phyloP scores from a whole-genome alignment of 257 asterid species.

The Pogostemon cablin region DNA sequence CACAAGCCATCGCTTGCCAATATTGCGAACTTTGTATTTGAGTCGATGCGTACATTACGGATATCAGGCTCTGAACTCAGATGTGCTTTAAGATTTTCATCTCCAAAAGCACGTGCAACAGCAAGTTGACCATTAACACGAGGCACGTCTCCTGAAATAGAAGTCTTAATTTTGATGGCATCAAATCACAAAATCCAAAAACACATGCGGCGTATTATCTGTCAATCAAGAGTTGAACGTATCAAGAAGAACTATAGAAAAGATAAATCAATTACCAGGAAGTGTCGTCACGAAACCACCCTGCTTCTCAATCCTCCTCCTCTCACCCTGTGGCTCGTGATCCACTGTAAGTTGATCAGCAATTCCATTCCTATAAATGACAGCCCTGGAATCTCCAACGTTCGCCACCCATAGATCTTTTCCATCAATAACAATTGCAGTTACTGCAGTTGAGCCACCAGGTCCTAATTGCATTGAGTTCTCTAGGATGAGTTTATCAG shows the following conservation, averaged over 20 bases:
- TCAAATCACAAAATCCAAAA: constrained; percentile 30
- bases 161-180: constrained; percentile 36
- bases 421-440: constrained; percentile 75
- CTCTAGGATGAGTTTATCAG: constrained; percentile 65
- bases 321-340: constrained; percentile 72
- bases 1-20: constrained; percentile 92
- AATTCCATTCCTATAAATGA: constrained; percentile 53
- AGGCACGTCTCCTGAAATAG: constrained; percentile 75
- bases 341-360: constrained; percentile 77
- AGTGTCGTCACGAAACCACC: constrained; percentile 79
- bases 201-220: background rate
- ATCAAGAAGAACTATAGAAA: background rate
- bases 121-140: constrained; percentile 89
- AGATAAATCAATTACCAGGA: constrained; percentile 53
- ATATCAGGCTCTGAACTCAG: constrained; percentile 83
- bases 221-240: constrained; percentile 7
- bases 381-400: constrained; percentile 81
- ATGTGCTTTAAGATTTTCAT: constrained; percentile 78
- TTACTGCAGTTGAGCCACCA: constrained; percentile 89
- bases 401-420: constrained; percentile 85
- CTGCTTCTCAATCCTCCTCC: constrained; percentile 65
- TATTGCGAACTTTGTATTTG: constrained; percentile 55
- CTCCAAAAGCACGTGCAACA: constrained; percentile 87
- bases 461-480: constrained; percentile 72
- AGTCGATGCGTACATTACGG: constrained; percentile 49